Evolutionary conservation across 192 early-diverging fungal species (phyloP), one percentile per base, ranked within the genome.

Genomic region (Backusella liffmaniae): DNA sequence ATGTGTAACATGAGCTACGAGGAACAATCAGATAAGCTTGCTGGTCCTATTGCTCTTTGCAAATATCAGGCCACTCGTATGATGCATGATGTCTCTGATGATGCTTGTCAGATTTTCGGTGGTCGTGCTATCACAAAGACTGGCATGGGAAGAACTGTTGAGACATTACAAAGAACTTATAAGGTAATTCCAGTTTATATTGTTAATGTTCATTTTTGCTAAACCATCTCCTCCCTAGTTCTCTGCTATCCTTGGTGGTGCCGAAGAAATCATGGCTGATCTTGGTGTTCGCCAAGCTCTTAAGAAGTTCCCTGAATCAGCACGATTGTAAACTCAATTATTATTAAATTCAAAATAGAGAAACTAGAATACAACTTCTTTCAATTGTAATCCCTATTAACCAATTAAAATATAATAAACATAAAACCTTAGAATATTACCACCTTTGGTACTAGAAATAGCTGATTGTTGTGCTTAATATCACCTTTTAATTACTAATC

Each of bases 71-170:
- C 69, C 77, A 93, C 92, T 34, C 79, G 92, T 39, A 81, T 90
- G 68, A 82, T 86, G 5, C 84, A 88, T 56, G 30, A 84, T 56
- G 89, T 93, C 7, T 80, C 87, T 10, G 92, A 93, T 49, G 85
- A 92, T 56, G 86, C 91, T 18, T 86, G 86, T 18, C 92, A 93
- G 82, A 92, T 93, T 80, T 92, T 93, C 82, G 92, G 92, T 68
- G 90, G 90, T n/a, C 82, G 92, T 30, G 92, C 82, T 36, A 86
- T 92, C 72, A 92, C 91, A 12, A 85, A 87, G 46, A 89, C 89
- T 59, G 92, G 92, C 56, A 93, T 93, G 92, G 92, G 92, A 10
- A 75, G 90, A 53, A 70, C 83, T 21, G 85, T 93, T 70, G 91
- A 92, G 75, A 67, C 73, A 21, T 90, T 91, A 80, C 87, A 91